These are phyloP conservation scores for Botrytis porri DNA, from an alignment of 2,329 filamentous ascomycete genomes.

Conservation along the genomic window DNA sequence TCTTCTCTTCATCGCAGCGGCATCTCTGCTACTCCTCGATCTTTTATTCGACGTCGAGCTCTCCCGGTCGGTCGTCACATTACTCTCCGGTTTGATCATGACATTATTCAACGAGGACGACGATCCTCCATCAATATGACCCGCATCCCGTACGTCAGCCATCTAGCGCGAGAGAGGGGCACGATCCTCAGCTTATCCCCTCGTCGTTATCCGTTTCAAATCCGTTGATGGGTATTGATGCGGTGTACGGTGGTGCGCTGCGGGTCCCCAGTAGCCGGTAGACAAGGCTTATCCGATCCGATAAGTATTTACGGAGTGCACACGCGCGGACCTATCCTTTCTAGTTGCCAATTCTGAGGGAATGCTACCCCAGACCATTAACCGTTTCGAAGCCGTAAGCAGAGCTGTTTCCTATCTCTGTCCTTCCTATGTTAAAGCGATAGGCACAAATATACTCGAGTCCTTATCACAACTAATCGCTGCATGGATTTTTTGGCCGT, in stretches of 20 bases:
- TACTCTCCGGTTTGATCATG: slow-evolving; percentile 7
- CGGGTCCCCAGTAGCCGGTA: slow-evolving; percentile 1
- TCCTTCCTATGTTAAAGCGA: background rate
- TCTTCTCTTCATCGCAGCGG: slow-evolving; percentile 55
- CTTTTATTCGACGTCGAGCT: slow-evolving; percentile 32
- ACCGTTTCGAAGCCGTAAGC: background rate
- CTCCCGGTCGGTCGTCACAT: slow-evolving; percentile 4
- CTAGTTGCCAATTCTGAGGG: background rate
- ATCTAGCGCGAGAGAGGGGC: slow-evolving; percentile 13
- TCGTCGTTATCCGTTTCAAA: slow-evolving; percentile 6
- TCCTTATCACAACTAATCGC: background rate
- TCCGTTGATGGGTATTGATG: background rate
- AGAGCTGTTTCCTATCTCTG: background rate
- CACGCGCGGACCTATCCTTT: background rate
- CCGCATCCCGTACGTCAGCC: slow-evolving; percentile 19
- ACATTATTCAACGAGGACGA: slow-evolving; percentile 1
- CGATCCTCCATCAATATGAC: slow-evolving; percentile 2
- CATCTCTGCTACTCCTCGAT: slow-evolving; percentile 35
- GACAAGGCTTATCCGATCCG: slow-evolving; percentile 6
- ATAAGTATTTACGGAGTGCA: background rate
- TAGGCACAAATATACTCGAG: background rate
- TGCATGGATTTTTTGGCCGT: background rate
- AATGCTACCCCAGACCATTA: background rate
- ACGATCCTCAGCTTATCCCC: background rate
- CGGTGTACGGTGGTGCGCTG: background rate